phyloP scores from a whole-genome alignment of 257 asterid genomes.

The Solanum pimpinellifolium region DNA sequence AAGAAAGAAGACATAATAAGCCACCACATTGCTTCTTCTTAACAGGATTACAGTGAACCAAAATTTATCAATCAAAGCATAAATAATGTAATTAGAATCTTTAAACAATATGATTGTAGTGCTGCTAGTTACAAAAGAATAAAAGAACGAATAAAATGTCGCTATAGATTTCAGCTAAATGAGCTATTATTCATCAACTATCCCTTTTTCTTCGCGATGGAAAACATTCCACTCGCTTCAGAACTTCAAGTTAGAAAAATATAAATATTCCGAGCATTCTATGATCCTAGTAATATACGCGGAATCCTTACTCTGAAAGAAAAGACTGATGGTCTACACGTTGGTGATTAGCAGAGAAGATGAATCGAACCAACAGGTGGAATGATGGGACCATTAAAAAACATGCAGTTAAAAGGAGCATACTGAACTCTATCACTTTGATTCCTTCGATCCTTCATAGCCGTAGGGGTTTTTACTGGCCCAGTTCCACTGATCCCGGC shows the following conservation, averaged over 20 bases:
- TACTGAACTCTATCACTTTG: background rate
- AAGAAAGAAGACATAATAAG: background rate
- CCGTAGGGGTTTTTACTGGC: conserved; percentile 98
- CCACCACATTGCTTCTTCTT: background rate
- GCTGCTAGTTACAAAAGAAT: conserved; percentile 1
- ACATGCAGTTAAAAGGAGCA: background rate
- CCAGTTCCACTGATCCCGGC: conserved; percentile 98
- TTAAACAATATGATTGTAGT: background rate
- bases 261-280: background rate
- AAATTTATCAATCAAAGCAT: background rate
- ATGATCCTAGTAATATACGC: background rate
- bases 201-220: background rate
- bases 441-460: conserved; percentile 19
- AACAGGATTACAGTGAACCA: background rate
- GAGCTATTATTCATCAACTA: conserved; percentile 1
- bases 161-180: background rate
- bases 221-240: background rate
- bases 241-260: background rate
- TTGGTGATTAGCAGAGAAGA: background rate
- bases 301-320: background rate
- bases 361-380: background rate
- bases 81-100: background rate
- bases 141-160: background rate
- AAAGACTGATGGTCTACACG: background rate
- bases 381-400: background rate